phyloP scores from a whole-genome alignment of 2,329 filamentous ascomycete species.

The Ophiosphaerella korrae region DNA sequence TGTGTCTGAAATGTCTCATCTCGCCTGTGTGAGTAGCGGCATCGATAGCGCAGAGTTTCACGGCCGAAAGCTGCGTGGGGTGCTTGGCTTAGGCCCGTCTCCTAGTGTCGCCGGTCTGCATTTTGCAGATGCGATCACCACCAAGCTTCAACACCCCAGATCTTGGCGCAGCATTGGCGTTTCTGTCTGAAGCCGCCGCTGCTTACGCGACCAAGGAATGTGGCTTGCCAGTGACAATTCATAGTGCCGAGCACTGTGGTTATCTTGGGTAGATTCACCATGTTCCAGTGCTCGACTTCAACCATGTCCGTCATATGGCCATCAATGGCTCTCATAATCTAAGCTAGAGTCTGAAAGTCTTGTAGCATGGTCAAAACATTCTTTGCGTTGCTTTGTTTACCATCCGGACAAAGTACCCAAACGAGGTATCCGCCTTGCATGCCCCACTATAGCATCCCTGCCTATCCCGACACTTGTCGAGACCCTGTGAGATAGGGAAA shows the following conservation, averaged over 20 bases:
- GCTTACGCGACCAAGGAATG: too few relatives aligned
- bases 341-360: too few relatives aligned
- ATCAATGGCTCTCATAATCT: too few relatives aligned
- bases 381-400: too few relatives aligned
- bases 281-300: too few relatives aligned
- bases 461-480: too few relatives aligned
- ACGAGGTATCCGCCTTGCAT: too few relatives aligned
- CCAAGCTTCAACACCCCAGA: constrained; percentile 18
- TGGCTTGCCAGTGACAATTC: neutral
- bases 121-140: constrained; percentile 16
- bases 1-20: constrained; percentile 25
- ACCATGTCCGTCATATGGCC: too few relatives aligned
- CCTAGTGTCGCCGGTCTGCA: neutral
- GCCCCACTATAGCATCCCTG: too few relatives aligned
- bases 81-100: constrained; percentile 4
- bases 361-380: too few relatives aligned
- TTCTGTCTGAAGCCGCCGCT: neutral
- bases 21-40: constrained; percentile 3
- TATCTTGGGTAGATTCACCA: neutral
- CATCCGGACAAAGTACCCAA: too few relatives aligned
- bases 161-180: constrained; percentile 7
- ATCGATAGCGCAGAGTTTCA: constrained; percentile 6
- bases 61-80: constrained; percentile 14
- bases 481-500: too few relatives aligned
- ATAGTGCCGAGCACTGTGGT: neutral